Base-by-base conservation (phyloP, 1,284 basidiomycete species). In the Sanguinoderma infundibulare region DNA sequence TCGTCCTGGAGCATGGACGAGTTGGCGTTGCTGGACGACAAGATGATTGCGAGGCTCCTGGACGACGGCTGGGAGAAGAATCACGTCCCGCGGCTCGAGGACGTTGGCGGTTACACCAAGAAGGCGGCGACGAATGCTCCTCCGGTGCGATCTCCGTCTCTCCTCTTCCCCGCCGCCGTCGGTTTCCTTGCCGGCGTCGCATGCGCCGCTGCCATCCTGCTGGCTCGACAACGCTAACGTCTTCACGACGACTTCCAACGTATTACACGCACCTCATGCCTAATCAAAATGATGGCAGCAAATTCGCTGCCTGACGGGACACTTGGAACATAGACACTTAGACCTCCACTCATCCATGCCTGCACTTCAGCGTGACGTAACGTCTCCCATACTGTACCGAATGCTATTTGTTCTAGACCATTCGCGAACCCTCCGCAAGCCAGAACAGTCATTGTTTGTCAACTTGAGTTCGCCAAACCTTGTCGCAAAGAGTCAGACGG, bases 1-100 rank as follows among this genome's bases (percentile, higher is more conserved):
- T 94, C 95, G 63, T 77, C 80, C 38, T 98, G 96, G 93, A 78
- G 85, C 30, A 80, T 95, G 76, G 90, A 90, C 59, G 90, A 95
- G 61, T 83, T 95, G 50, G 85, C 86, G 10, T 69, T 74, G 57
- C 78, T 95, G 69, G 85, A 91, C 70, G 85, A 90, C 34, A 76
- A 73, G 22, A 80, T 78, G 75, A 89, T 90, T 77, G 78, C 78
- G 63, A 83, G 69, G 63, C 71, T 92, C 53, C 73, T 92, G 61
- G 81, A 89, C 64, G 82, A 87, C 57, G 89, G 91, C 20, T 91
- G 92, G 91, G 86, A 91, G 69, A 80, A 84, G 56, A 74, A 81
- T 59, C 69, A 69, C 42, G 77, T 89, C n/a, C 85, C 83, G 35
- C 76, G 74, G 26, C 74, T 82, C 9, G 72, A 79, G 61, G 80